Percentiles rank a stretch among this genome's conserved stretches.
Conservation (phyloP, 306 rosid genomes). For the Quercus rubra region DNA sequence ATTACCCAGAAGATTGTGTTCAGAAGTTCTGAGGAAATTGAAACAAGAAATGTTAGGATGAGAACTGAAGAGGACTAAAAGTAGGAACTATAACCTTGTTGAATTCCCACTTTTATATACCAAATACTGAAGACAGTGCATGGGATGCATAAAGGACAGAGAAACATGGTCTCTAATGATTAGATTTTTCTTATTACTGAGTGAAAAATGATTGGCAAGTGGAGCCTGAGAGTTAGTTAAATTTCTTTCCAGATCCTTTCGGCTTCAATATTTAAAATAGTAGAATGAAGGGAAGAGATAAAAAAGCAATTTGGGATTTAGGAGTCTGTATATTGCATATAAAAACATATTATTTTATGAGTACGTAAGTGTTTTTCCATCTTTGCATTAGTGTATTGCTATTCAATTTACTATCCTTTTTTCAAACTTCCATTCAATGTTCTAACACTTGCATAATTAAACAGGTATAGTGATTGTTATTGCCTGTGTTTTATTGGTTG, state of each 20-base stretch:
- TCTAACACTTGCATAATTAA: constrained; percentile 18
- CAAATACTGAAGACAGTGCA: constrained; percentile 14
- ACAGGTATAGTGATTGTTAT: constrained; percentile 59
- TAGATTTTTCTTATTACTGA: constrained; percentile 9
- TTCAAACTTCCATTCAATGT: constrained; percentile 5
- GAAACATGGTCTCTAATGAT: neutral
- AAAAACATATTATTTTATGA: neutral
- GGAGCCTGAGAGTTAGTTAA: neutral
- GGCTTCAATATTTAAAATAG: neutral
- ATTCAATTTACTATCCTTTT: neutral
- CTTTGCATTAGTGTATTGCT: neutral
- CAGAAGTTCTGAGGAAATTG: neutral
- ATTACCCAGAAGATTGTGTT: neutral
- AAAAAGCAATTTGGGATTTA: neutral
- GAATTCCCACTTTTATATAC: constrained; percentile 9
- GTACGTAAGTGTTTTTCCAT: neutral
- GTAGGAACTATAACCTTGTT: constrained; percentile 10
- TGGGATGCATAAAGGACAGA: constrained; percentile 5
- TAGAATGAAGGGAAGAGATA: neutral
- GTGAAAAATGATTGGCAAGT: neutral
- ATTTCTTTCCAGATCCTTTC: constrained; percentile 10
- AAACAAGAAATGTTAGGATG: neutral
- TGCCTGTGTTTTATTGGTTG: constrained; percentile 66
- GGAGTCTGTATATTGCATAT: neutral
- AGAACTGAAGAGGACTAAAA: neutral